Evolutionary conservation across 139 green algal genomes (phyloP).

Genomic region (Chlorella sp.): DNA sequence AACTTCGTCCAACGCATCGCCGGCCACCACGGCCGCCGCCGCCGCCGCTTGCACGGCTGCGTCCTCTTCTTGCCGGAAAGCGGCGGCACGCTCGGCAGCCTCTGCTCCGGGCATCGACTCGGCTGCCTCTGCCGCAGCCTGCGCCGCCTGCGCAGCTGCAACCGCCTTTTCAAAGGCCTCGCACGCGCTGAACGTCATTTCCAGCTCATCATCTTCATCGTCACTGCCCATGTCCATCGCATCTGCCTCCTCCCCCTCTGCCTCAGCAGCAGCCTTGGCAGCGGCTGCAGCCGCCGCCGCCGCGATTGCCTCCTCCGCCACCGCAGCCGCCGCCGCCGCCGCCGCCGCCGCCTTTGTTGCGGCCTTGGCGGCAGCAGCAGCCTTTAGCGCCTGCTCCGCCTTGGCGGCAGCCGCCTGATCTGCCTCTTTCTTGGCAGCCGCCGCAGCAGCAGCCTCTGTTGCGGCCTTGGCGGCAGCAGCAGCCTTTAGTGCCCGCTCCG

Average conservation of each 20-base stretch:
- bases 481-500: too few species aligned
- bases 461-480: background rate
- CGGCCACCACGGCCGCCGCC: slow-evolving; percentile 2
- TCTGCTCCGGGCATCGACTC: background rate
- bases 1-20: background rate
- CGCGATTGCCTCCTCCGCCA: background rate
- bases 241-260: background rate
- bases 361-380: background rate
- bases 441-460: background rate
- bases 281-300: background rate
- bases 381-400: too few species aligned
- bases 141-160: background rate
- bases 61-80: background rate
- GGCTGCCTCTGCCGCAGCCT: slow-evolving; percentile 11
- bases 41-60: slow-evolving; percentile 18
- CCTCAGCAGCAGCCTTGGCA: background rate
- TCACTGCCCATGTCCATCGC: background rate
- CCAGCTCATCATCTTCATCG: background rate
- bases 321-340: background rate
- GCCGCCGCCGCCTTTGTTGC: background rate
- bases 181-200: background rate
- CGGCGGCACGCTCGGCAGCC: background rate
- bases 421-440: background rate
- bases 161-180: background rate
- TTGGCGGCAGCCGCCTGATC: background rate